These are phyloP conservation scores for Neospermospora avenae DNA, from an alignment of 2,329 filamentous ascomycete genomes.

Conservation along the genomic window DNA sequence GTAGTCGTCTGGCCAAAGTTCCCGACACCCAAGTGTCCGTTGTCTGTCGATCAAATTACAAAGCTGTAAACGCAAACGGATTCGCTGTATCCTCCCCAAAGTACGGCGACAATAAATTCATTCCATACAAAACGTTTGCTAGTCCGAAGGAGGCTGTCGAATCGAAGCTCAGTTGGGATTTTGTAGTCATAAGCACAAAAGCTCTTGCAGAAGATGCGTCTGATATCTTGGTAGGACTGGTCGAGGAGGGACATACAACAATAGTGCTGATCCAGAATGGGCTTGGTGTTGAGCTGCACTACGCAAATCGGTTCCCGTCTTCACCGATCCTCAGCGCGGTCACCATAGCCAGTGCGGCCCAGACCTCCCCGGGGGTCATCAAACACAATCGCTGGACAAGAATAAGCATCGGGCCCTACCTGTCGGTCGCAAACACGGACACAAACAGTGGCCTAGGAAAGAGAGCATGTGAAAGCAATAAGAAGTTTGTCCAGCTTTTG, in stretches of 20 bases:
- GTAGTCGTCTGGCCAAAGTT: constrained; percentile 57
- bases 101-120: constrained; percentile 66
- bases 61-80: constrained; percentile 56
- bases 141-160: constrained; percentile 46
- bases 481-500: constrained; percentile 46
- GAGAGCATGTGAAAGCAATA: constrained; percentile 32
- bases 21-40: constrained; percentile 57
- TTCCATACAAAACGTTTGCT: constrained; percentile 58
- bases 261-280: constrained; percentile 35
- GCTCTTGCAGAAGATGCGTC: constrained; percentile 35
- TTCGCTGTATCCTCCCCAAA: constrained; percentile 62
- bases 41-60: constrained; percentile 72
- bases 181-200: constrained; percentile 34
- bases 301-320: constrained; percentile 56
- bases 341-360: constrained; percentile 66
- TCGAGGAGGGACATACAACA: constrained; percentile 25
- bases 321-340: constrained; percentile 64
- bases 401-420: constrained; percentile 66
- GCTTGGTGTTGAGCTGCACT: constrained; percentile 47
- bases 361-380: constrained; percentile 59
- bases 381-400: constrained; percentile 72
- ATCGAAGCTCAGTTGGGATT: constrained; percentile 41
- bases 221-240: constrained; percentile 27
- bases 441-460: constrained; percentile 3
- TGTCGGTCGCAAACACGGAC: constrained; percentile 42